Percentiles rank a stretch among this genome's conserved stretches.
Conservation (phyloP, 352 stramenopile genomes). For the Phytophthora sp. region DNA sequence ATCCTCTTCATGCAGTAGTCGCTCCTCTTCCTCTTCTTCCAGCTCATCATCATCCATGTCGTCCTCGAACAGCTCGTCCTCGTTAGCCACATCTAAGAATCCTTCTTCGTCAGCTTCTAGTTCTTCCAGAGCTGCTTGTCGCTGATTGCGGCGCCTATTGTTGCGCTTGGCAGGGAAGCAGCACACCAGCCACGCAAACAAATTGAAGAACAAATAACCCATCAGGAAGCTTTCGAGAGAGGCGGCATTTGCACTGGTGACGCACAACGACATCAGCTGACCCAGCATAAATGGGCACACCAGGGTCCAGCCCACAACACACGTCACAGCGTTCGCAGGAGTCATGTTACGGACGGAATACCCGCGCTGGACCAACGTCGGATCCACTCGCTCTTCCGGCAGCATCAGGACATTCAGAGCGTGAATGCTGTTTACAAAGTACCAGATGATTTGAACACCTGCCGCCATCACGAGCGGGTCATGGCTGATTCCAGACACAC, state of each 20-base stretch:
- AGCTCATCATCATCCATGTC: slow-evolving; percentile 42
- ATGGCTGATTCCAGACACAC: slow-evolving; percentile 68
- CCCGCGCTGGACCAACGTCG: slow-evolving; percentile 57
- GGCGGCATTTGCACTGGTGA: slow-evolving; percentile 52
- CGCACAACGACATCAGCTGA: slow-evolving; percentile 59
- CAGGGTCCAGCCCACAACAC: slow-evolving; percentile 72
- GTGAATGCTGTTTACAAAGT: slow-evolving; percentile 70
- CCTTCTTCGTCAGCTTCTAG: slow-evolving; percentile 44
- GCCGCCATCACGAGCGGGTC: slow-evolving; percentile 78
- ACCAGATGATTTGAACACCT: slow-evolving; percentile 80
- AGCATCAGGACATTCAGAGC: slow-evolving; percentile 65
- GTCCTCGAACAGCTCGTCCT: slow-evolving; percentile 49
- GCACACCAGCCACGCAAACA: slow-evolving; percentile 77
- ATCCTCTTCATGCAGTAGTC: slow-evolving; percentile 19
- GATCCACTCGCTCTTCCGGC: slow-evolving; percentile 67
- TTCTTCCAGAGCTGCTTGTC: slow-evolving; percentile 43
- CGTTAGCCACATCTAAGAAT: slow-evolving; percentile 44
- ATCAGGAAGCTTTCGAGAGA: slow-evolving; percentile 75
- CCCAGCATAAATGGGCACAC: slow-evolving; percentile 77
- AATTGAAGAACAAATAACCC: slow-evolving; percentile 79
- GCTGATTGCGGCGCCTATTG: slow-evolving; percentile 45
- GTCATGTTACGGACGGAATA: slow-evolving; percentile 80
- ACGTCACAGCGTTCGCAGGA: slow-evolving; percentile 48
- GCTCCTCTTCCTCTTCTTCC: slow-evolving; percentile 44
- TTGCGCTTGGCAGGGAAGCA: slow-evolving; percentile 64